Base-by-base conservation (phyloP, 2,329 filamentous ascomycete species). In the Balansia obtecta region DNA sequence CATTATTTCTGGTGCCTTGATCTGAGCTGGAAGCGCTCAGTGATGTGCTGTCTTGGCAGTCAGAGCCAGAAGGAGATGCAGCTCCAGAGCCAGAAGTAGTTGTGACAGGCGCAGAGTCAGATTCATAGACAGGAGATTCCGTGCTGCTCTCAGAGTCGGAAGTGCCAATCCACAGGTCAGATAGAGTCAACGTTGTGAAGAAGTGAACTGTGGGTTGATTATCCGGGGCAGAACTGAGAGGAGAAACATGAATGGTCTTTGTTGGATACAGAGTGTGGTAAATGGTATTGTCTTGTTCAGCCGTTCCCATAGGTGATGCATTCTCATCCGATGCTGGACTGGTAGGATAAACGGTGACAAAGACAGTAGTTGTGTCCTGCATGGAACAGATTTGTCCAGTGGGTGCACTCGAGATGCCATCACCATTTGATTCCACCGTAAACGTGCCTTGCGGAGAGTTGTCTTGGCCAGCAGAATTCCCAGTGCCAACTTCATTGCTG, bases 311-410 rank as follows among this genome's bases (percentile, higher is more conserved):
- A 50, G 46, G 45, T 7, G 51, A 48, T 18, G 32, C 50, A 44
- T 48, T 43, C 11, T 30, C 48, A 16, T 42, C 46, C 52, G 43
- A 52, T 50, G 45, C 55, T 55, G 64, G 54, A 43, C 56, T 60
- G 51, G 62, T 60, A 13, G 68, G 65, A 48, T 64, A 65, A 46
- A 75, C 63, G 34, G 74, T 76, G 55, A 77, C 61, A 56, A 75
- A 72, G 53, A 76, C 66, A 39, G 74, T 76, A 37, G 65, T 68
- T 37, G 68, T 69, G 8, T 60, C 60, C 51, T 65, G 58, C 40
- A 64, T 52, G 53, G 66, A 62, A 56, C 74, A 76, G 22, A 66
- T 71, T 45, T 62, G 58, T 40, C 42, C 54, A 45, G 43, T 45
- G 34, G 45, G 22, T 4, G 41, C 52, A 27, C 40, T 50, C 4